A percentile compares a stretch with the other conserved stretches of the same genome.
Conservation (phyloP, 1,139 yeast genomes). For the Debaryomyces robertsiae region DNA sequence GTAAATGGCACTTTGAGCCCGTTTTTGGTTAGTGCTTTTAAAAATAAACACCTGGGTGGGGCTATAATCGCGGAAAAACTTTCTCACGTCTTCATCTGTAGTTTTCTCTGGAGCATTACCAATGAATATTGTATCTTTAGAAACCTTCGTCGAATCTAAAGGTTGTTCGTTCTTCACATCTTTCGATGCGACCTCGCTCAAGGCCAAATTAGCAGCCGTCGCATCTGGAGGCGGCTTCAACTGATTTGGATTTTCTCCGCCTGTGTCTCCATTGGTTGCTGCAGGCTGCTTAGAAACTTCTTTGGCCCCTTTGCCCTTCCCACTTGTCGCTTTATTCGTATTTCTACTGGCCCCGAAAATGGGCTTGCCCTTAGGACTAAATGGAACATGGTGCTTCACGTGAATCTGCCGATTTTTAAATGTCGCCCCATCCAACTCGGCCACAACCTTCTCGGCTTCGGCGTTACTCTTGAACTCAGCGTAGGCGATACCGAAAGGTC, state of each 20-base stretch:
- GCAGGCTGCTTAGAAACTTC: not conserved
- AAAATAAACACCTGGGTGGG: slow-evolving; percentile 53
- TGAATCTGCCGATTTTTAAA: slow-evolving; percentile 42
- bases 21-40: slow-evolving; percentile 27
- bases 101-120: slow-evolving; percentile 43
- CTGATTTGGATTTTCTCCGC: not conserved
- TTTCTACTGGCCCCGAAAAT: slow-evolving; percentile 6
- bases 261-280: not conserved
- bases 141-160: slow-evolving; percentile 20
- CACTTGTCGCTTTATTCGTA: not conserved
- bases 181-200: not conserved
- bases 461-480: slow-evolving; percentile 57
- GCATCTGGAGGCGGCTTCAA: not conserved
- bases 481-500: slow-evolving; percentile 65
- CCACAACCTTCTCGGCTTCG: slow-evolving; percentile 50
- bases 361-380: slow-evolving; percentile 26
- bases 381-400: slow-evolving; percentile 45
- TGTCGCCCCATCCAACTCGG: slow-evolving; percentile 40
- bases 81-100: slow-evolving; percentile 45
- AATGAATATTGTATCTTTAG: slow-evolving; percentile 56
- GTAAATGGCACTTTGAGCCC: slow-evolving; percentile 15
- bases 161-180: not conserved
- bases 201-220: slow-evolving; percentile 1
- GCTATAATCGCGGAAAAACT: slow-evolving; percentile 43
- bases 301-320: slow-evolving; percentile 2